Evolutionary conservation across 495 filamentous ascomycete genomes (phyloP), one percentile per base, ranked within the genome.

Genomic region (Lasiosphaeriaceae sp.): DNA sequence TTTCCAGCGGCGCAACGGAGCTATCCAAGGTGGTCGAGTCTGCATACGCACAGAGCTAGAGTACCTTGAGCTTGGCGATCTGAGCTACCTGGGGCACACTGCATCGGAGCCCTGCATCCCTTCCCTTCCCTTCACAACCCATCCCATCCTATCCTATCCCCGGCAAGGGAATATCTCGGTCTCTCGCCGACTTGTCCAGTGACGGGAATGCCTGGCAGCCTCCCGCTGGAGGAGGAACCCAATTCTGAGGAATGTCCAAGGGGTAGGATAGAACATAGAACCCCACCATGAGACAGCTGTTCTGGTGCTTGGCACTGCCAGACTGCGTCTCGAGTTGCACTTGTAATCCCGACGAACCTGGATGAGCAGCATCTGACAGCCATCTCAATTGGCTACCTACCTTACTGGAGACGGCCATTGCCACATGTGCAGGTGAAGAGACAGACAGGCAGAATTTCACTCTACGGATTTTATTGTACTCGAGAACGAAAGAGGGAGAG

Each of bases 1-100:
- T 57, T 57, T 57, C 47, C 41, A 37, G 41, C 49, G 55, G 55
- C 55, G 51, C 20, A 22, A n/a, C 23, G 41, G 41, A 19, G 31
- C 17, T 47, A 37, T 17, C 39, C 8, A n/a, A 14, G n/a, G n/a
- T n/a, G n/a, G n/a, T n/a, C 14, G 7, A 43, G 4, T 4, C n/a
- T 12, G 39, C 39, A 43, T 4, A 43, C 39, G 39, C 39, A 43
- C 39, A 14, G n/a, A 43, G 39, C 39, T 43, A 14, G 39, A 17
- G n/a, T n/a, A n/a, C n/a, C n/a, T n/a, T n/a, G n/a, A n/a, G 39
- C 39, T 43, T 43, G 39, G 39, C 39, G 39, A 43, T 43, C 39
- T 43, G 14, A 43, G 39, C 39, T 43, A 43, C 39, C 26, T 31
- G 26, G 9, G 26, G 9, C 4, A 31, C 26, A 31, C 26, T 31